These are phyloP conservation scores for Pseudogymnoascus sp. DNA, from an alignment of 2,329 filamentous ascomycete species.

Conservation along the genomic window DNA sequence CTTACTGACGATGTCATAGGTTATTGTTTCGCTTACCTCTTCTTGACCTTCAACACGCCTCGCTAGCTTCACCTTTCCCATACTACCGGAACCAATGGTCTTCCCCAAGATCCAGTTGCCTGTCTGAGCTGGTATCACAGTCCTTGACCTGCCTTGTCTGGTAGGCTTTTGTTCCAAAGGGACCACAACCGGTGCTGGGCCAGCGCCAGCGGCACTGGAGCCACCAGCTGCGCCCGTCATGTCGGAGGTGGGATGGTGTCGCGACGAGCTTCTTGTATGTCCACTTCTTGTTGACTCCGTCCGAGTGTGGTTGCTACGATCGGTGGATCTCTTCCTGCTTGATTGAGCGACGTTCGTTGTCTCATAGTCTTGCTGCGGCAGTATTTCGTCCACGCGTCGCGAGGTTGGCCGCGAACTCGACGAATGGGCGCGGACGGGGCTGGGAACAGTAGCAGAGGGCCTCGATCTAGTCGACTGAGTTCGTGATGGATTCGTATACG, in stretches of 20 bases:
- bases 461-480: constrained; percentile 25
- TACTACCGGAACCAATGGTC: constrained; percentile 94
- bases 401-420: constrained; percentile 30
- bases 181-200: constrained; percentile 41
- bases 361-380: constrained; percentile 64
- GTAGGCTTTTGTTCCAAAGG: constrained; percentile 42
- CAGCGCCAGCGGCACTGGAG: constrained; percentile 45
- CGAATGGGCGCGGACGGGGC: constrained; percentile 22
- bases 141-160: constrained; percentile 53
- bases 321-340: constrained; percentile 20
- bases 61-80: constrained; percentile 97
- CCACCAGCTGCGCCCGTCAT: constrained; percentile 41
- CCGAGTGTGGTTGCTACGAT: constrained; percentile 18
- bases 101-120: constrained; percentile 94
- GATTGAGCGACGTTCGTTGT: constrained; percentile 51
- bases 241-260: constrained; percentile 30
- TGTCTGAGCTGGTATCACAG: constrained; percentile 80
- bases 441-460: constrained; percentile 13
- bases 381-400: constrained; percentile 36
- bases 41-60: constrained; percentile 84
- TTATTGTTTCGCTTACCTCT: constrained; percentile 49
- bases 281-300: constrained; percentile 30
- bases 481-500: constrained; percentile 22
- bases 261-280: constrained; percentile 36
- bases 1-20: neutral